Conservation (phyloP, 2,329 filamentous ascomycete genomes). For the Alternaria ethzedia region DNA sequence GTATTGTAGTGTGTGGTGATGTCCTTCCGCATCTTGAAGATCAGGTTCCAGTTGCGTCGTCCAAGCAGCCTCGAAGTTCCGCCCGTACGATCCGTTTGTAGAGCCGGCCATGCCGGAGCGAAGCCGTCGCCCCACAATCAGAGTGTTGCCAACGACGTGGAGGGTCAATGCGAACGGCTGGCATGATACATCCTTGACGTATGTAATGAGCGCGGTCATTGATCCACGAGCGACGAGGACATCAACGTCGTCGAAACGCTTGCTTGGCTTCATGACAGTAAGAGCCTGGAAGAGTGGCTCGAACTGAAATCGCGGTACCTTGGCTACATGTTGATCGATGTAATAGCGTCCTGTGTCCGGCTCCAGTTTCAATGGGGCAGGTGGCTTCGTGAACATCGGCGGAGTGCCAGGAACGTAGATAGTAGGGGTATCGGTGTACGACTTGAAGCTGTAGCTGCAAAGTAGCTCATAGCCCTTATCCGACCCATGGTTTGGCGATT, state of each 20-base stretch:
- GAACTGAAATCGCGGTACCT: neutral
- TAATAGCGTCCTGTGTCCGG: neutral
- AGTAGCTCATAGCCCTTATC: neutral
- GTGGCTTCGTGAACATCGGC: neutral
- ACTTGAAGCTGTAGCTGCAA: neutral
- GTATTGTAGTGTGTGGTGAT: neutral
- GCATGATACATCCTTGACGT: neutral
- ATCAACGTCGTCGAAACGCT: neutral
- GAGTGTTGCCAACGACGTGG: neutral
- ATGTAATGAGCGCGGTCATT: neutral
- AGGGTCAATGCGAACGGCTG: neutral
- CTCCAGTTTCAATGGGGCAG: neutral
- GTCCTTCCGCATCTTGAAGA: slow-evolving; percentile 1
- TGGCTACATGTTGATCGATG: neutral
- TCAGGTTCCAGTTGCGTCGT: neutral
- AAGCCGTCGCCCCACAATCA: neutral
- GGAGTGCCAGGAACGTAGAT: neutral
- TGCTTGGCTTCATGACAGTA: neutral
- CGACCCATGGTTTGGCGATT: neutral
- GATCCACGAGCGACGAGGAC: neutral
- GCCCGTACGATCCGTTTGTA: neutral
- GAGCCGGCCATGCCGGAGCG: neutral
- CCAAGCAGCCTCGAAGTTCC: neutral
- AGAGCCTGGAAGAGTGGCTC: neutral
- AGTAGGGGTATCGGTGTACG: neutral